A percentile compares a stretch with the other conserved stretches of the same genome.
phyloP scores from a whole-genome alignment of 2,329 filamentous ascomycete genomes.

The Aciculosporium take region DNA sequence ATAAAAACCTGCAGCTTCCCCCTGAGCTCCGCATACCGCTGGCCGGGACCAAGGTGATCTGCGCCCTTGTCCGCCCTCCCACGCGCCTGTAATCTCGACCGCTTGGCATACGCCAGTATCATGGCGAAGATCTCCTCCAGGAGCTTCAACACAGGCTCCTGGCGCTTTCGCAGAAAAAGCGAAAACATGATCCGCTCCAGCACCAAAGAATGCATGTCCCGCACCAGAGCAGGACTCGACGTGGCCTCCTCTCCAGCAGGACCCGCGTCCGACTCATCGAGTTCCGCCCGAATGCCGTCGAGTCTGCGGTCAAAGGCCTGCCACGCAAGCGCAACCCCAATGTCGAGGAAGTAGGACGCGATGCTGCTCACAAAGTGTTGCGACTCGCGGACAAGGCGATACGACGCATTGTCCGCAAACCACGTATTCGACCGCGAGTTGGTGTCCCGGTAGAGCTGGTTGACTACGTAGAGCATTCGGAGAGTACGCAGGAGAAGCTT shows the following conservation, averaged over 20 bases:
- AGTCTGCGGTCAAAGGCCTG: conserved; percentile 52
- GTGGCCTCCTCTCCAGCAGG: conserved; percentile 20
- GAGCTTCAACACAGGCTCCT: conserved; percentile 56
- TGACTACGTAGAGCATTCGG: conserved; percentile 64
- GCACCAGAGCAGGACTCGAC: conserved; percentile 49
- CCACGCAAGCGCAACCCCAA: conserved; percentile 64
- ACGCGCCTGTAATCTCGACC: conserved; percentile 24
- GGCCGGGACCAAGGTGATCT: conserved; percentile 12
- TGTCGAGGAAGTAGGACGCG: conserved; percentile 65
- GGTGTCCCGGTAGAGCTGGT: conserved; percentile 47
- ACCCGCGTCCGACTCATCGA: conserved; percentile 29
- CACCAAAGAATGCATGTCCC: conserved; percentile 55
- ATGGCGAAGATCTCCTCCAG: conserved; percentile 63
- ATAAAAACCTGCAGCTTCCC: conserved; percentile 65
- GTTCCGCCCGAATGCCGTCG: conserved; percentile 42
- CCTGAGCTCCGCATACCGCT: conserved; percentile 50
- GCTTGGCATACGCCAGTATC: conserved; percentile 57
- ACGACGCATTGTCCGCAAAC: conserved; percentile 23
- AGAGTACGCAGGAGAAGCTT: conserved; percentile 61
- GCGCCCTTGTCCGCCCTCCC: conserved; percentile 13
- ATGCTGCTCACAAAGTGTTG: conserved; percentile 65
- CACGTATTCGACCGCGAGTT: conserved; percentile 24
- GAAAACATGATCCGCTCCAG: conserved; percentile 64
- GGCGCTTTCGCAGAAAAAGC: conserved; percentile 59
- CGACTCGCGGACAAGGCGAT: conserved; percentile 59